A percentile compares a stretch with the other conserved stretches of the same genome.
Conservation (phyloP, 352 stramenopile species). For the Globisporangium viniferum region DNA sequence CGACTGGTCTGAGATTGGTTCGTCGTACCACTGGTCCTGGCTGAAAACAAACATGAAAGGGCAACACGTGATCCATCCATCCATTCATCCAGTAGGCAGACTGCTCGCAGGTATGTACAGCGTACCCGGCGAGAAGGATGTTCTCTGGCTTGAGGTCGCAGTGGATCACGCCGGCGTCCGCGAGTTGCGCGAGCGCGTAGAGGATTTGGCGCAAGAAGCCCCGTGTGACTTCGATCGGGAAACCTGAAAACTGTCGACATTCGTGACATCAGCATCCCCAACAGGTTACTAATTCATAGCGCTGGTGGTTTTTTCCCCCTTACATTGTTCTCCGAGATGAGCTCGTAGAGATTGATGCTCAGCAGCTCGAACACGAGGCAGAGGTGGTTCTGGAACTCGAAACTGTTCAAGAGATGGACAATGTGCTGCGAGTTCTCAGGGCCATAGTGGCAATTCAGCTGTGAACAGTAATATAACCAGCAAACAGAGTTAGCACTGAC, state of each 20-base stretch:
- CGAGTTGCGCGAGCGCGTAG: slow-evolving; percentile 69
- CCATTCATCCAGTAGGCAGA: slow-evolving; percentile 9
- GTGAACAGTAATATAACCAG: background rate
- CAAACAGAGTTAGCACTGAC: background rate
- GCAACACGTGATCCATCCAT: background rate
- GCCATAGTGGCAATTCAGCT: slow-evolving; percentile 31
- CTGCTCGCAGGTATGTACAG: background rate
- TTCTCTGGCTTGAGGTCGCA: slow-evolving; percentile 98
- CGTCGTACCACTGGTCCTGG: slow-evolving; percentile 65
- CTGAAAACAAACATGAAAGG: slow-evolving; percentile 30
- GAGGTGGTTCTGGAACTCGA: slow-evolving; percentile 91
- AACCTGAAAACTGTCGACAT: slow-evolving; percentile 48
- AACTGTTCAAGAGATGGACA: slow-evolving; percentile 83
- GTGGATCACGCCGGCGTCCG: slow-evolving; percentile 94
- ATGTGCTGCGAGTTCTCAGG: slow-evolving; percentile 60
- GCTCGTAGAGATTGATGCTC: slow-evolving; percentile 94
- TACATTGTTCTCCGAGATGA: slow-evolving; percentile 90
- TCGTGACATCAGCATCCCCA: background rate
- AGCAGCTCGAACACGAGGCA: slow-evolving; percentile 95
- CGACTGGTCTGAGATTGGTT: background rate
- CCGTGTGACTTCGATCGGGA: slow-evolving; percentile 88
- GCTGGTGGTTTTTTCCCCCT: background rate
- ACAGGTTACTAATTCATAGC: background rate
- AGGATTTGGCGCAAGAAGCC: slow-evolving; percentile 94
- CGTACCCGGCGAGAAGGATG: slow-evolving; percentile 78